These are phyloP conservation scores for Penicillium robsamsonii DNA, from an alignment of 495 filamentous ascomycete species.

Conservation along the genomic window DNA sequence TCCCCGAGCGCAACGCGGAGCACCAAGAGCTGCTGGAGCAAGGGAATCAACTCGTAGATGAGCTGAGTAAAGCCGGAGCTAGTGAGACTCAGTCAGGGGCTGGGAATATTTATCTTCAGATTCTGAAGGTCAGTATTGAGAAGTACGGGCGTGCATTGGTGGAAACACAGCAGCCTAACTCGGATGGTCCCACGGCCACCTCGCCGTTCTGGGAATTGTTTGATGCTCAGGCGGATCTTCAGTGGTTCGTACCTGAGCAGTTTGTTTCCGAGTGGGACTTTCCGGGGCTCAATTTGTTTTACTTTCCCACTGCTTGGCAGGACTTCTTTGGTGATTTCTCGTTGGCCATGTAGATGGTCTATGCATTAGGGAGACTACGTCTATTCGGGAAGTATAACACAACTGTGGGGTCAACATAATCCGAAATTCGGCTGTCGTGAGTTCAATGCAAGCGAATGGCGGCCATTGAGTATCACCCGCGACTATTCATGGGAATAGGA, in stretches of 20 bases:
- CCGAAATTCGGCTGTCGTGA: no score
- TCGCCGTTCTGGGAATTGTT: constrained; percentile 42
- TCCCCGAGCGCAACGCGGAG: constrained; percentile 42
- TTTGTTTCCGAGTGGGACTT: constrained; percentile 57
- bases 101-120: constrained; percentile 45
- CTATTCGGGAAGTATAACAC: no score
- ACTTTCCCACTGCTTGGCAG: constrained; percentile 49
- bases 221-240: constrained; percentile 48
- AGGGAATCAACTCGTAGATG: constrained; percentile 42
- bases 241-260: constrained; percentile 51
- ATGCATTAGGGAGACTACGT: no score
- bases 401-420: no score
- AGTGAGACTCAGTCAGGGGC: constrained; percentile 26
- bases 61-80: constrained; percentile 38
- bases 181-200: constrained; percentile 19
- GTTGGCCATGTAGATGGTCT: constrained; percentile 22
- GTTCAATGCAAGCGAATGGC: no score
- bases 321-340: constrained; percentile 46
- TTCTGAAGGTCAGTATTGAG: constrained; percentile 45
- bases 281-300: constrained; percentile 50
- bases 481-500: no score
- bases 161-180: constrained; percentile 28
- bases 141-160: constrained; percentile 45
- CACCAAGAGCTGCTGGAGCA: constrained; percentile 42
- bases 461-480: no score